These are phyloP conservation scores for Podaxis carcinomalis DNA, from an alignment of 768 basidiomycete species.

Conservation along the genomic window DNA sequence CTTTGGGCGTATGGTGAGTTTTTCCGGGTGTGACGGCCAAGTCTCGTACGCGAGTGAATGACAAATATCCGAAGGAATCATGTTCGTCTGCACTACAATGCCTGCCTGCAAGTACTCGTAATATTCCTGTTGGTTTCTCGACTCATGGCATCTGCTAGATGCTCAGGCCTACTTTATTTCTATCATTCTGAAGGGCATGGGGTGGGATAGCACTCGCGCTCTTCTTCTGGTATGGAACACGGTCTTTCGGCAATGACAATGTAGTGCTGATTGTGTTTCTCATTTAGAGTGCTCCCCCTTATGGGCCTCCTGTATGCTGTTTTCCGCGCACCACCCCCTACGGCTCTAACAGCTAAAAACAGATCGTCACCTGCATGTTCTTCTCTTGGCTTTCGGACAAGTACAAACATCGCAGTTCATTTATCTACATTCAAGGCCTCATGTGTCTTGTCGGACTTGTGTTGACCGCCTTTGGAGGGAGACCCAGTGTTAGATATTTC, in stretches of 20 bases:
- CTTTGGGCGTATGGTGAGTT: slow-evolving; percentile 41
- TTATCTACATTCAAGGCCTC: slow-evolving; percentile 33
- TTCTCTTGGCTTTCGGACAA: slow-evolving; percentile 45
- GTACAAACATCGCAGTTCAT: slow-evolving; percentile 36
- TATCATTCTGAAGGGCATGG: slow-evolving; percentile 42
- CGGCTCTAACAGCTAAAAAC: background rate
- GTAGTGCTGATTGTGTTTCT: background rate
- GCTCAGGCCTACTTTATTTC: slow-evolving; percentile 44
- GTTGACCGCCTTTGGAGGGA: slow-evolving; percentile 33
- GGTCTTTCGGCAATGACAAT: background rate
- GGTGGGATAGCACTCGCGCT: slow-evolving; percentile 31
- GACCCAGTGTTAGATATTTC: slow-evolving; percentile 37
- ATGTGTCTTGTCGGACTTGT: slow-evolving; percentile 35
- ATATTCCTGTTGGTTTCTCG: background rate
- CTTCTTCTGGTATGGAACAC: slow-evolving; percentile 35
- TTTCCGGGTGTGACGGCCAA: background rate
- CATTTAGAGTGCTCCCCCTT: slow-evolving; percentile 40
- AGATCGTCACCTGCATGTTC: slow-evolving; percentile 36
- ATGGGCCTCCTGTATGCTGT: slow-evolving; percentile 35
- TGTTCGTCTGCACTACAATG: slow-evolving; percentile 41
- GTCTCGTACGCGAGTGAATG: background rate
- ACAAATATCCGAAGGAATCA: slow-evolving; percentile 25
- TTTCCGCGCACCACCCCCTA: background rate
- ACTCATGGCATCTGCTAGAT: slow-evolving; percentile 19
- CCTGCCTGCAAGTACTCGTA: slow-evolving; percentile 30